These are phyloP conservation scores for Begonia loranthoides DNA, from an alignment of 306 rosid species.

Conservation along the genomic window DNA sequence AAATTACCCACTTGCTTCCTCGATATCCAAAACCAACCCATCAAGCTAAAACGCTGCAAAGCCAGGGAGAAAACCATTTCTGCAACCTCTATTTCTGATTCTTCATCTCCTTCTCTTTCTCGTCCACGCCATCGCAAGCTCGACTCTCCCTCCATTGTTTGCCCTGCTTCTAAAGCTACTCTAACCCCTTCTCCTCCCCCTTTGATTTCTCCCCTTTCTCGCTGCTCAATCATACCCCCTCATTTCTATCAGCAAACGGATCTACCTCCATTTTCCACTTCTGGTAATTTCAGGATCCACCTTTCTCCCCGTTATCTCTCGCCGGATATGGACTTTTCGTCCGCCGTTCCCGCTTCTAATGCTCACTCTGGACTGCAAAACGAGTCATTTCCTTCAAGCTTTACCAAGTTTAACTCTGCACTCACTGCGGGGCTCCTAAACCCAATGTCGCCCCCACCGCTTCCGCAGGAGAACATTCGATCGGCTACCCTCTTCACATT, in stretches of 20 bases:
- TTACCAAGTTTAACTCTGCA: slow-evolving; percentile 68
- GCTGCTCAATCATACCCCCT: background rate
- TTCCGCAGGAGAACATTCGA: slow-evolving; percentile 50
- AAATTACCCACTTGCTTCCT: slow-evolving; percentile 12
- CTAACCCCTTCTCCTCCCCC: slow-evolving; percentile 13
- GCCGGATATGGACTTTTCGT: slow-evolving; percentile 66
- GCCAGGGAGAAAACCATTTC: slow-evolving; percentile 38
- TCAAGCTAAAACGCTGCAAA: slow-evolving; percentile 58
- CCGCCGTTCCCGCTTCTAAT: slow-evolving; percentile 16
- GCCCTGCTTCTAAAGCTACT: slow-evolving; percentile 20
- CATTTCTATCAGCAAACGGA: slow-evolving; percentile 8
- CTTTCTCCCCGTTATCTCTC: slow-evolving; percentile 50
- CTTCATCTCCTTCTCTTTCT: slow-evolving; percentile 6
- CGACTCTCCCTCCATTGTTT: slow-evolving; percentile 29
- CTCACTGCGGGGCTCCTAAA: slow-evolving; percentile 83
- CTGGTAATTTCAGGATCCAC: slow-evolving; percentile 35
- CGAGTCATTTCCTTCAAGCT: slow-evolving; percentile 62
- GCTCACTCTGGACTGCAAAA: slow-evolving; percentile 28
- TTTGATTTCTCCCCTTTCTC: background rate
- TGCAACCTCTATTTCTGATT: slow-evolving; percentile 5
- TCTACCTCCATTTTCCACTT: slow-evolving; percentile 15
- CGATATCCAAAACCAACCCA: slow-evolving; percentile 38
- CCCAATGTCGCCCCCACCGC: slow-evolving; percentile 75
- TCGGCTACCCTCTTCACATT: slow-evolving; percentile 87
- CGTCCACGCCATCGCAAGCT: slow-evolving; percentile 11